Evolutionary conservation across 768 basidiomycete genomes (phyloP), one percentile per base, ranked within the genome.

Genomic region (Calocybe gangraenosa): DNA sequence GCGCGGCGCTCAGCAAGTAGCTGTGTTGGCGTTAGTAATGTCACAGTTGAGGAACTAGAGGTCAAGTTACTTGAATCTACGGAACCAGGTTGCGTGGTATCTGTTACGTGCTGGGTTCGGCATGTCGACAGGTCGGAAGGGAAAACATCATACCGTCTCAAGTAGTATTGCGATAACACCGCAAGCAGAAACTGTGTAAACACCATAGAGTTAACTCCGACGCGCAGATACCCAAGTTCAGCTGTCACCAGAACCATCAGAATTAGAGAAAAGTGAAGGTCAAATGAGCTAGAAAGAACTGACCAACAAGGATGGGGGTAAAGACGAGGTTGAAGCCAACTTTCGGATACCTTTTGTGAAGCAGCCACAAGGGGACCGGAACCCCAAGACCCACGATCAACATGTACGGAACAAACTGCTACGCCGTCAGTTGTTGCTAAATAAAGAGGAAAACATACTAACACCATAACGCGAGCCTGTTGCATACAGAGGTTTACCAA

Each of bases 151-250:
- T 19, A 60, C 40, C 55, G 58, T 30, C 74, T 60, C 9, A 73
- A 58, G 40, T 69, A 76, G 56, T 65, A 74, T 50, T 73, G 74
- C 10, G 71, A 74, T 52, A 75, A 68, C 18, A 73, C 57, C 37
- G 69, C 72, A 19, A 75, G 52, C n/a, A 55, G 54, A 61, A 76
- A 74, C 1, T 68, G 63, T 8, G 64, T 66, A 53, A 76, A 73
- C 18, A 76, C 66, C 6, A 68, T 74, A 9, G 70, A 73, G 65
- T 81, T 81, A 59, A 81, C 76, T 14, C 79, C 79, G 42, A 76
- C 76, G 46, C 70, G 69, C 42, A 79, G 61, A 54, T 64, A 75
- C 42, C 75, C 74, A 17, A 75, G 61, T 48, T 58, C 59, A 30
- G 57, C 56, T 60, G 32, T 18, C 19, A 15, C 3, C 11, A 18